Evolutionary conservation across 2,329 filamentous ascomycete species (phyloP), one percentile per base, ranked within the genome.

Genomic region (Ophiosphaerella korrae): DNA sequence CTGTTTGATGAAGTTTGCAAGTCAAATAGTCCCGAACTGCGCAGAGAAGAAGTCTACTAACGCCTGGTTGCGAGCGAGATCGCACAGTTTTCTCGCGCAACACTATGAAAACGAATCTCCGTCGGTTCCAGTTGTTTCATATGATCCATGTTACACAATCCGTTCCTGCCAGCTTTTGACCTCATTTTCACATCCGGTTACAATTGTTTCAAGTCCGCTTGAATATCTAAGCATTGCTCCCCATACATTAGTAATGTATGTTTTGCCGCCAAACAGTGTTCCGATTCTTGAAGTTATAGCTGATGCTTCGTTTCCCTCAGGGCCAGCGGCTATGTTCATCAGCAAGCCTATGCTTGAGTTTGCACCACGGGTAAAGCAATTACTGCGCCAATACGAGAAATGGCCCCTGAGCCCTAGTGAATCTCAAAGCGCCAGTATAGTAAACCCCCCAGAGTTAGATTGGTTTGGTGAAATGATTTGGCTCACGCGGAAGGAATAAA

Each of bases 161-260:
- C 2, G 21, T 4, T 42, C 48, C 9, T 13, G 45, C 5, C 26
- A 29, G 1, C 7, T 50, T 6, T 45, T 53, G 23, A 24, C 35
- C 3, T 21, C 37, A 2, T 33, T 57, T 14, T 18, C 42, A 7
- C 51, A 42, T 3, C 45, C 46, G 6, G 50, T 53, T 2, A 45
- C 31, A 12, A 24, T 57, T 1, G 48, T 53, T n/a, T 46, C 48
- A 2, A 41, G 47, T 13, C 53, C 51, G 1, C 41, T 55, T 33
- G 38, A 55, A 14, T 53, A 50, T 34, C 44, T 53, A 40, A 14
- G 43, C 13, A 52, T 59, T 14, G 48, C 26, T 1, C 24, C 48
- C 3, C 37, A 42, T 24, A 55, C 54, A 5, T 41, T 55, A 1
- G 36, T 53, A 1, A 21, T 60, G 1, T 14, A 8, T 7, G 29